phyloP scores from a whole-genome alignment of 176 grass and related monocot species.

The Eragrostis nindensis region DNA sequence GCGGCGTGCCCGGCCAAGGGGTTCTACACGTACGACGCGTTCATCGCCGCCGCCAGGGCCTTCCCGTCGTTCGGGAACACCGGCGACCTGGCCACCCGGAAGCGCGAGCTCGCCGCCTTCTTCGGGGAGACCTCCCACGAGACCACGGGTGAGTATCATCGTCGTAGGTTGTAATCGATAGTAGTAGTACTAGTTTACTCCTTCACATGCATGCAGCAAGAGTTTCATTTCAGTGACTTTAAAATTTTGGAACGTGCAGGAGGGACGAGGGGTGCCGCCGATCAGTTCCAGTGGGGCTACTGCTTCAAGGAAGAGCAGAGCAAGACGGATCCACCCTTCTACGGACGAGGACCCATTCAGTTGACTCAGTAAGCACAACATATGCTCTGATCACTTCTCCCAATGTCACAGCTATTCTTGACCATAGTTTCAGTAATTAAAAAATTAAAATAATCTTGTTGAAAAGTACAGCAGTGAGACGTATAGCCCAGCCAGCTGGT shows the following conservation, averaged over 20 bases:
- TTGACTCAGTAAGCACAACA: slow-evolving; percentile 45
- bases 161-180: not conserved
- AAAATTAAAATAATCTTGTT: not conserved
- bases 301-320: slow-evolving; percentile 51
- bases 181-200: too few relatives aligned
- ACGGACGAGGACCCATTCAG: slow-evolving; percentile 63
- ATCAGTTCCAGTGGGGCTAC: slow-evolving; percentile 63
- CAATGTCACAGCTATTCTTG: not conserved
- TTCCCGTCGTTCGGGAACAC: slow-evolving; percentile 51
- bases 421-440: not conserved
- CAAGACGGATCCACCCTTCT: slow-evolving; percentile 23
- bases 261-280: slow-evolving; percentile 33
- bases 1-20: slow-evolving; percentile 38
- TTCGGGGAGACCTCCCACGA: slow-evolving; percentile 70
- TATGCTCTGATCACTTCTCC: not conserved
- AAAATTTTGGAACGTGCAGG: slow-evolving; percentile 16
- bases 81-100: slow-evolving; percentile 1
- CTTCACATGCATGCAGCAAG: not conserved
- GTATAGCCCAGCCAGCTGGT: not conserved
- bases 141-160: slow-evolving; percentile 43
- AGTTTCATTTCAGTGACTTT: not conserved
- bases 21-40: slow-evolving; percentile 53
- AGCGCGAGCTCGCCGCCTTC: slow-evolving; percentile 64
- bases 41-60: slow-evolving; percentile 48
- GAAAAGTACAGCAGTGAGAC: not conserved